These are phyloP conservation scores for Bipolaris zeicola DNA, from an alignment of 2,329 filamentous ascomycete species.

Conservation along the genomic window DNA sequence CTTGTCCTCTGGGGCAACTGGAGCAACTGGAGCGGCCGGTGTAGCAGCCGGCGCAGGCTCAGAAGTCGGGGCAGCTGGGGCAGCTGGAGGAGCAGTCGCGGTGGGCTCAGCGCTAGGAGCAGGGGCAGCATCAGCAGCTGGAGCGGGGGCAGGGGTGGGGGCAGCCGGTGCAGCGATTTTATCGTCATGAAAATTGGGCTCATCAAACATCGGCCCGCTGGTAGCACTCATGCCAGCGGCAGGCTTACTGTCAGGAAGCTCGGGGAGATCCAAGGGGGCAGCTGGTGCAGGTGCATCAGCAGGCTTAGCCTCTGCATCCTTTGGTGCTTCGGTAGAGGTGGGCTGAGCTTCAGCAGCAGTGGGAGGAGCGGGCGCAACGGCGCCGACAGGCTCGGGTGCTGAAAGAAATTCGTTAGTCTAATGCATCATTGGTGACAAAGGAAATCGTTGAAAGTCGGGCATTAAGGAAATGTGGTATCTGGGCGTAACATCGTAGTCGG, in stretches of 20 bases:
- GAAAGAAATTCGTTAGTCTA: slow-evolving; percentile 31
- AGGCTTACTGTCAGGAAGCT: slow-evolving; percentile 33
- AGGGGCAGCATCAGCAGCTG: slow-evolving; percentile 16
- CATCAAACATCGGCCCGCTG: slow-evolving; percentile 45
- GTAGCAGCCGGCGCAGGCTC: background rate
- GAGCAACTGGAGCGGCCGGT: background rate
- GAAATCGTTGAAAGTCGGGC: slow-evolving; percentile 1
- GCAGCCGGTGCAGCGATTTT: slow-evolving; percentile 19
- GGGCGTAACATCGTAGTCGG: slow-evolving; percentile 3
- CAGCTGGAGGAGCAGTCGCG: background rate
- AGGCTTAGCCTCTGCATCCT: slow-evolving; percentile 25
- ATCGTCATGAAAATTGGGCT: slow-evolving; percentile 34
- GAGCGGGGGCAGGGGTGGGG: background rate
- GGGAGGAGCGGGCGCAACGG: slow-evolving; percentile 36
- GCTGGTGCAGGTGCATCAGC: slow-evolving; percentile 19
- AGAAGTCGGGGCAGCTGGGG: background rate
- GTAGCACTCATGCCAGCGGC: slow-evolving; percentile 49
- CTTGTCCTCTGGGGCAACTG: slow-evolving; percentile 8
- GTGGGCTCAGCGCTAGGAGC: slow-evolving; percentile 4
- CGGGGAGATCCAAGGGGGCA: slow-evolving; percentile 27
- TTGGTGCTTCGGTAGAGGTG: slow-evolving; percentile 23
- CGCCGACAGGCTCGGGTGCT: slow-evolving; percentile 44
- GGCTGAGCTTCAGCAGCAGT: slow-evolving; percentile 35
- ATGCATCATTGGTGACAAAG: slow-evolving; percentile 19
- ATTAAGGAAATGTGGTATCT: slow-evolving; percentile 1